Evolutionary conservation across 257 asterid genomes (phyloP).

Genomic region (Solanum raphanifolium): DNA sequence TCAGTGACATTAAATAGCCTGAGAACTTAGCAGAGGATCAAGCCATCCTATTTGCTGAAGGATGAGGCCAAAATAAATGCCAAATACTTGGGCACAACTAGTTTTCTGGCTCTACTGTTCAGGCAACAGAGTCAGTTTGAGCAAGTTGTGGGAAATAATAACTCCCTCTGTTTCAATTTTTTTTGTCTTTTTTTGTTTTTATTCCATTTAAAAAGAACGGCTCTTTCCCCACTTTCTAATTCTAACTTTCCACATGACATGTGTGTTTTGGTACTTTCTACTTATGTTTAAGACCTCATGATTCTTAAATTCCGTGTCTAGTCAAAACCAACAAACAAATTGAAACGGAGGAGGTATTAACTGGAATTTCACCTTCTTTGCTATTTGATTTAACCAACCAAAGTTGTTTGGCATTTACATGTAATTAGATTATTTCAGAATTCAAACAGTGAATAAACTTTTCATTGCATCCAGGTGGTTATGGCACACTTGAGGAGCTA

Average conservation of each 20-base stretch:
- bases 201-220: too few species aligned
- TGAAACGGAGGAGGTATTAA: not conserved
- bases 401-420: not conserved
- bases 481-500: conserved; percentile 94
- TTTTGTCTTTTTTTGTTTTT: not conserved
- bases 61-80: conserved; percentile 3
- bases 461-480: conserved; percentile 56
- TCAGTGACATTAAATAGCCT: conserved; percentile 5
- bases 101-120: not conserved
- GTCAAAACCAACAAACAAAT: not conserved
- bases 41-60: conserved; percentile 3
- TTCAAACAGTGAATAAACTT: not conserved
- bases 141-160: not conserved
- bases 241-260: not conserved
- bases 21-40: conserved; percentile 5
- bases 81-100: not conserved
- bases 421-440: not conserved
- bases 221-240: not conserved
- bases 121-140: not conserved
- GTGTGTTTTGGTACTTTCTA: not conserved
- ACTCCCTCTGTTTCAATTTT: not conserved
- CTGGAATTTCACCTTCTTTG: not conserved
- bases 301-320: not conserved
- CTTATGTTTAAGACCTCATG: not conserved
- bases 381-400: not conserved